A percentile compares a stretch with the other conserved stretches of the same genome.
These are phyloP conservation scores for Bipolaris oryzae DNA, from an alignment of 2,329 filamentous ascomycete genomes.

Conservation along the genomic window DNA sequence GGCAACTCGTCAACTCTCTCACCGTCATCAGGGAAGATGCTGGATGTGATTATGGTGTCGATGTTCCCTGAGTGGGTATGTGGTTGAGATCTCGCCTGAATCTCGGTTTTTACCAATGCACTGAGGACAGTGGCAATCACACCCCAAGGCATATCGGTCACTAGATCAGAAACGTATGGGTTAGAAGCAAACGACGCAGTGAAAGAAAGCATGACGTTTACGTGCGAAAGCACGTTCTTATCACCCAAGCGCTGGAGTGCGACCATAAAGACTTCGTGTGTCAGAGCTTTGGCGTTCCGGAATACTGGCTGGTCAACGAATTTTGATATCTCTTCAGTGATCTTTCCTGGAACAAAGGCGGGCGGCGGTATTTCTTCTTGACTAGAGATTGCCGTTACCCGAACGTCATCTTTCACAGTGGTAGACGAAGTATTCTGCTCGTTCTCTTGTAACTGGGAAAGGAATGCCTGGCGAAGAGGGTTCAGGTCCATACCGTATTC, in stretches of 20 bases:
- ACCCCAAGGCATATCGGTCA: conserved; percentile 60
- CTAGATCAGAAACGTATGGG: conserved; percentile 39
- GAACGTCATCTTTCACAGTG: conserved; percentile 22
- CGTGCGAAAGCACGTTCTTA: conserved; percentile 64
- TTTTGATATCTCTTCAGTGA: neutral
- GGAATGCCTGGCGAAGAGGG: conserved; percentile 41
- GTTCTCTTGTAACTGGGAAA: conserved; percentile 11
- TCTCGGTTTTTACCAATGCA: conserved; percentile 52
- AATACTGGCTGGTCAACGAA: conserved; percentile 17
- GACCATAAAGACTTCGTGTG: conserved; percentile 53
- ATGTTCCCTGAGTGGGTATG: conserved; percentile 28
- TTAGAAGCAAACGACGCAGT: conserved; percentile 54
- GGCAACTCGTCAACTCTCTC: conserved; percentile 55
- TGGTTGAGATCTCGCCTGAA: conserved; percentile 14
- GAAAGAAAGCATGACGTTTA: conserved; percentile 68
- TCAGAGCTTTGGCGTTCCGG: conserved; percentile 49
- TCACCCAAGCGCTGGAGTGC: conserved; percentile 62
- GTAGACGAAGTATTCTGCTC: conserved; percentile 15
- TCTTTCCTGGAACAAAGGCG: conserved; percentile 7
- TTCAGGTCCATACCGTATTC: conserved; percentile 59
- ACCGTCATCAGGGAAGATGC: conserved; percentile 56
- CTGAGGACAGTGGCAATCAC: conserved; percentile 60
- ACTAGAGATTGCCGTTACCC: conserved; percentile 16
- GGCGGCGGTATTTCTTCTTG: conserved; percentile 12
- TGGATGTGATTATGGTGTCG: conserved; percentile 37